Percentiles rank a stretch among this genome's conserved stretches.
Conservation (phyloP, 129 eudicot genomes). For the Flaveria linearis region DNA sequence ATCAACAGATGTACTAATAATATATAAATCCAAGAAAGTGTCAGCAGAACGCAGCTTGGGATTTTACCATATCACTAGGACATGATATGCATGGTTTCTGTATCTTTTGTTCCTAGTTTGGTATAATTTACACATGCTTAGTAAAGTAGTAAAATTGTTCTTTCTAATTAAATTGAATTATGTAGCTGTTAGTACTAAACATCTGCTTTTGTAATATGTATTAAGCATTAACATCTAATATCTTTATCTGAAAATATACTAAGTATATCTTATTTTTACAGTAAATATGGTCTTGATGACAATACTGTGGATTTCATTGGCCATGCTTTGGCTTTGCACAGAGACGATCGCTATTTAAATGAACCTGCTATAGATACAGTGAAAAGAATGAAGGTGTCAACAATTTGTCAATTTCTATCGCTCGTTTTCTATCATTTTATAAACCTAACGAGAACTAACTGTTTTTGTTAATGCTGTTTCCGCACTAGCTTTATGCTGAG, state of each 20-base stretch:
- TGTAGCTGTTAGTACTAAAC: neutral
- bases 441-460: constrained; percentile 17
- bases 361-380: constrained; percentile 93
- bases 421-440: neutral
- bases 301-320: constrained; percentile 94
- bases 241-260: neutral
- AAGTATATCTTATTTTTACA: constrained; percentile 26
- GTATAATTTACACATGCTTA: neutral
- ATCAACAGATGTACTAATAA: neutral
- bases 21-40: neutral
- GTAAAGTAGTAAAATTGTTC: constrained; percentile 4
- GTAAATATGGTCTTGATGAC: constrained; percentile 95
- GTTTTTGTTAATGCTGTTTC: neutral
- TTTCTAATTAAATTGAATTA: neutral
- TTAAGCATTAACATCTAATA: neutral
- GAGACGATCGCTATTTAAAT: constrained; percentile 85
- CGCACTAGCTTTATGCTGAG: constrained; percentile 62
- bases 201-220: neutral
- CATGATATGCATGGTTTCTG: neutral
- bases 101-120: neutral
- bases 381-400: constrained; percentile 82
- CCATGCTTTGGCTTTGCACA: constrained; percentile 90
- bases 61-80: neutral
- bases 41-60: constrained; percentile 1
- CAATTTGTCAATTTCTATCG: constrained; percentile 1